Base-by-base conservation (phyloP, 2,329 filamentous ascomycete species). In the Phyllosticta citribraziliensis region DNA sequence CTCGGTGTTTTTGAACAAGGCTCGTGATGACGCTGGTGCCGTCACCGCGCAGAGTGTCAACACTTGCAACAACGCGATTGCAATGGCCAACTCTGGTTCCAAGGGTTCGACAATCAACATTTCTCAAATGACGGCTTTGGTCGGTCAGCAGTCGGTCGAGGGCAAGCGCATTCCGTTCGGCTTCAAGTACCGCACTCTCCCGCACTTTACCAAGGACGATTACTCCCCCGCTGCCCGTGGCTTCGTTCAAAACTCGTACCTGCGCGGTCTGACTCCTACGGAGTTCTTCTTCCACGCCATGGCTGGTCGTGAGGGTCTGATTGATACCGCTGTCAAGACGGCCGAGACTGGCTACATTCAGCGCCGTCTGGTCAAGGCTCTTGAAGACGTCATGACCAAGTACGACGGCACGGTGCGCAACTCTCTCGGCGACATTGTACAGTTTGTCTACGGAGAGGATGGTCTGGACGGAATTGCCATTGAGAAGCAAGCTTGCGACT, bases 211-310 rank as follows among this genome's bases (percentile, higher is more conserved):
- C 66, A 99, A 99, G 80, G 95, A 99, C 69, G 95, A 99, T 74
- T 99, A 97, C 75, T 97, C 93, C 20, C 91, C 94, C 11, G 92
- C 97, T 73, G 93, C 94, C 54, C 88, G 94, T 78, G 94, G 94
- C 52, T 99, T 99, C 71, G 94, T 99, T 20, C 94, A 99, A 76
- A 99, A 99, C 77, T 99, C 94, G 0, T 99, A 99, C 69, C 84
- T 99, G 12, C 89, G 94, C 80, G 94, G 94, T 61, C 79, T 99
- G 63, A 99, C 95, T 0, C 94, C 94, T 0, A 88, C 89, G 0
- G 94, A 99, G 68, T 99, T 99, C 78, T 99, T 97, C 80, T 99
- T 99, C 83, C 94, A 99, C 83, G 94, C 94, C 72, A 99, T 99
- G 94, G 94, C 94, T 81, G 94, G 94, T 91, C 87, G 94, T 80